Conservation (phyloP, 2,329 filamentous ascomycete species). For the Dryadomyces sulphureus region DNA sequence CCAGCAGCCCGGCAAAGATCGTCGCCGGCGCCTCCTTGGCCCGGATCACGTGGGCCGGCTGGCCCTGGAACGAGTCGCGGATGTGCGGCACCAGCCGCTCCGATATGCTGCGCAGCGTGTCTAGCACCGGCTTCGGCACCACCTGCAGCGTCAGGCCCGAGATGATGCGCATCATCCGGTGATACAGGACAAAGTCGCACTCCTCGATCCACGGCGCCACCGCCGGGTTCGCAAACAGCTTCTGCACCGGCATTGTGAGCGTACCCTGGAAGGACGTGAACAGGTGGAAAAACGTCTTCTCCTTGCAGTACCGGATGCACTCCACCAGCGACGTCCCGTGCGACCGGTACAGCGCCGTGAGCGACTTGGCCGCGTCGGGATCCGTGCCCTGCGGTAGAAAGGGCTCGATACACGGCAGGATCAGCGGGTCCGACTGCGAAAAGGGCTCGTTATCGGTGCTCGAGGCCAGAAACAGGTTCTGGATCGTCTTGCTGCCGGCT, state of each 20-base stretch:
- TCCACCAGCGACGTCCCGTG: slow-evolving; percentile 94
- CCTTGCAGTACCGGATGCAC: slow-evolving; percentile 88
- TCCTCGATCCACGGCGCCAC: slow-evolving; percentile 88
- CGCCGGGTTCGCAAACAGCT: slow-evolving; percentile 67
- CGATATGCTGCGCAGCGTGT: slow-evolving; percentile 77
- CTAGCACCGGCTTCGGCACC: slow-evolving; percentile 73
- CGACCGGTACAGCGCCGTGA: slow-evolving; percentile 78
- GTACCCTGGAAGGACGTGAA: slow-evolving; percentile 94
- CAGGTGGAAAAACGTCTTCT: slow-evolving; percentile 90
- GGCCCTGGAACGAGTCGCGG: slow-evolving; percentile 67
- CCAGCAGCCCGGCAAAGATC: slow-evolving; percentile 73
- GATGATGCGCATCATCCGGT: slow-evolving; percentile 90
- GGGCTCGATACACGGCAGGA: slow-evolving; percentile 70
- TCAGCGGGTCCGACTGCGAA: slow-evolving; percentile 54
- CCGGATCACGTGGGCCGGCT: slow-evolving; percentile 70
- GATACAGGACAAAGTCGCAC: slow-evolving; percentile 90
- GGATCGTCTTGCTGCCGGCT: slow-evolving; percentile 40
- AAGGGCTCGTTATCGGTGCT: slow-evolving; percentile 35
- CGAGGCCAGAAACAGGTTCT: slow-evolving; percentile 46
- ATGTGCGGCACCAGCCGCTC: slow-evolving; percentile 70
- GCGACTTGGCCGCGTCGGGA: slow-evolving; percentile 68
- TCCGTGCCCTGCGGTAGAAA: slow-evolving; percentile 76
- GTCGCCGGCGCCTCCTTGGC: slow-evolving; percentile 82
- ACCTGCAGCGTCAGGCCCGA: slow-evolving; percentile 82
- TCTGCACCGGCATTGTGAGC: slow-evolving; percentile 91